phyloP scores from a whole-genome alignment of 352 stramenopile genomes.

The Phytopythium sindhum region DNA sequence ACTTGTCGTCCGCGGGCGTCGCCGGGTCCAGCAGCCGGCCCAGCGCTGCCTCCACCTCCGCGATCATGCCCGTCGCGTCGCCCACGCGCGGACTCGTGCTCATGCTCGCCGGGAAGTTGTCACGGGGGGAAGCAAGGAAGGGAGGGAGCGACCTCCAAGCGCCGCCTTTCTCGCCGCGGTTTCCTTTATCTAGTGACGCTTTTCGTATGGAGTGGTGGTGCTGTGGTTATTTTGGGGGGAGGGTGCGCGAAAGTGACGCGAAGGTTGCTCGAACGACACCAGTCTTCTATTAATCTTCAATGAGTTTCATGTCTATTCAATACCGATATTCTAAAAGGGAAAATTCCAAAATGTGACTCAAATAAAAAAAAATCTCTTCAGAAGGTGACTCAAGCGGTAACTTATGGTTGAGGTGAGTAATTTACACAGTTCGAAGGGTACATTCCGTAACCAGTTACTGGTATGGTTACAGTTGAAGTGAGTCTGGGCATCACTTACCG shows the following conservation, averaged over 20 bases:
- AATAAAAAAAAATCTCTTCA: too few species aligned
- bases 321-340: too few species aligned
- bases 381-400: too few species aligned
- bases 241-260: slow-evolving; percentile 3
- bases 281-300: neutral
- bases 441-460: too few species aligned
- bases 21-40: slow-evolving; percentile 50
- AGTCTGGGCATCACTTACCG: too few species aligned
- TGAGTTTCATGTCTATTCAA: too few species aligned
- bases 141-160: too few species aligned
- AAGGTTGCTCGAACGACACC: slow-evolving; percentile 6
- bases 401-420: too few species aligned
- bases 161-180: neutral
- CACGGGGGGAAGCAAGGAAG: neutral
- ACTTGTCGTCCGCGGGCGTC: slow-evolving; percentile 43
- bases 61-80: slow-evolving; percentile 30
- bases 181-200: neutral
- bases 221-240: neutral
- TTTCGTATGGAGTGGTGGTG: slow-evolving; percentile 1
- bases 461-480: too few species aligned
- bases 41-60: slow-evolving; percentile 60
- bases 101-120: neutral
- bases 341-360: too few species aligned
- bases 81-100: slow-evolving; percentile 16
- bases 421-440: too few species aligned